Base-by-base conservation (phyloP, 352 stramenopile species). In the Phytophthora megakarya region DNA sequence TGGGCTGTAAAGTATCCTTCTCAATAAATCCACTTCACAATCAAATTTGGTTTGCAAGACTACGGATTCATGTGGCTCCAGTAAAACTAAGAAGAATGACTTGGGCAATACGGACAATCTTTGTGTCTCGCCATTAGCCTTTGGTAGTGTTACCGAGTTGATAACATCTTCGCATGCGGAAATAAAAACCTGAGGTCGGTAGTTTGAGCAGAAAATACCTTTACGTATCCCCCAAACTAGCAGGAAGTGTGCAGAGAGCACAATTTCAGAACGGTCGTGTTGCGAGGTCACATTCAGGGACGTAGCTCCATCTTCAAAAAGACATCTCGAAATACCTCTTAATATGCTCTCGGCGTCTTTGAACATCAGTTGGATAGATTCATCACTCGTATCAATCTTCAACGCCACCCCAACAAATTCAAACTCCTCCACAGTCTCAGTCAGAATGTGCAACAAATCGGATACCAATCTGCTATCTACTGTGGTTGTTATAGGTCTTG, bases 141-240 rank as follows among this genome's bases (percentile, higher is more conserved):
- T 44, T 22, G 49, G 16, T 22, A 25, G 16, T 13, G 9, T 21
- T 12, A 19, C 35, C 42, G 25, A 30, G 25, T 6, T 13, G 26
- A 67, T 16, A 33, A 73, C 33, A 12, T 43, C 44, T 22, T 73
- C 51, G 16, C 58, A 70, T 6, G 52, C 28, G 19, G 60, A 67
- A 61, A 61, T 16, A 21, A 74, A 72, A 48, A 77, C 51, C 19
- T 74, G 19, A 7, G 69, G 65, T 33, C 54, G 54, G 30, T 15
- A 42, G 10, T 47, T 56, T 5, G 37, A 52, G 35, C 44, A 78
- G 43, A 84, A 84, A 9, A 81, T 40, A 23, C 70, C 47, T 45
- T 79, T 79, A 32, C 70, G 75, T 13, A 75, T 68, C 3, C 75
- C 72, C 75, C 75, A 84, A 42, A 66, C 61, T 3, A 84, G 45